Evolutionary conservation across 805 yeast genomes (phyloP).

Genomic region (Ogataea glucozyma): DNA sequence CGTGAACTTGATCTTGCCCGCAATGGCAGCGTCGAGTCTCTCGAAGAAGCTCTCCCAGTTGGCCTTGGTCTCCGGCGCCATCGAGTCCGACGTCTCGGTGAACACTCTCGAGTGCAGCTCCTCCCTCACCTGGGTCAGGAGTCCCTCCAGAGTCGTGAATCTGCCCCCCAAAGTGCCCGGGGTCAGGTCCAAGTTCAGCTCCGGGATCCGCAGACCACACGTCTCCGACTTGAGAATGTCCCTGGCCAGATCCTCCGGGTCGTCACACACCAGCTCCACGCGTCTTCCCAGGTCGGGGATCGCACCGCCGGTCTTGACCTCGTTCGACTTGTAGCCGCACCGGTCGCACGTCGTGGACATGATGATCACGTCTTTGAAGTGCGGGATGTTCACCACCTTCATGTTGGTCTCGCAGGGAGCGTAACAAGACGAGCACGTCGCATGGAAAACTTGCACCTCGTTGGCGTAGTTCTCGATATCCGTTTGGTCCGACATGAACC

Average conservation of each 20-base stretch:
- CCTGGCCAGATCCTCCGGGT: slow-evolving; percentile 89
- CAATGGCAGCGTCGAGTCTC: slow-evolving; percentile 72
- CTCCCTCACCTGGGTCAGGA: slow-evolving; percentile 82
- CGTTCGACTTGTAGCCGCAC: slow-evolving; percentile 96
- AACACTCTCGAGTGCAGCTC: slow-evolving; percentile 86
- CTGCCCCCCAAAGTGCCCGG: slow-evolving; percentile 98
- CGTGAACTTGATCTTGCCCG: slow-evolving; percentile 81
- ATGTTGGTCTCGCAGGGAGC: slow-evolving; percentile 86
- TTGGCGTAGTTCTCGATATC: slow-evolving; percentile 83
- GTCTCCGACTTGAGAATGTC: slow-evolving; percentile 94
- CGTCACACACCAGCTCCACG: slow-evolving; percentile 73
- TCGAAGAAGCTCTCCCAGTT: slow-evolving; percentile 84
- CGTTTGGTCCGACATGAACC: slow-evolving; percentile 67
- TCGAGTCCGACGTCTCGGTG: slow-evolving; percentile 84
- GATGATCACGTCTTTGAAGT: slow-evolving; percentile 93
- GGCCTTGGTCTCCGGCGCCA: slow-evolving; percentile 74
- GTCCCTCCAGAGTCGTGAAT: slow-evolving; percentile 95
- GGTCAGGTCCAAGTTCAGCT: slow-evolving; percentile 82
- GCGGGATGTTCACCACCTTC: slow-evolving; percentile 96
- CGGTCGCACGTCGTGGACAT: slow-evolving; percentile 92
- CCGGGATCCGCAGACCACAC: slow-evolving; percentile 84
- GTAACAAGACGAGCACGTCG: slow-evolving; percentile 89
- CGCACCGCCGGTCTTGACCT: slow-evolving; percentile 98
- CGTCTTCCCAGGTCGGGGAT: slow-evolving; percentile 83
- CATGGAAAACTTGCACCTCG: slow-evolving; percentile 91